Evolutionary conservation across 768 basidiomycete species (phyloP).

Genomic region (Boletales sp.): DNA sequence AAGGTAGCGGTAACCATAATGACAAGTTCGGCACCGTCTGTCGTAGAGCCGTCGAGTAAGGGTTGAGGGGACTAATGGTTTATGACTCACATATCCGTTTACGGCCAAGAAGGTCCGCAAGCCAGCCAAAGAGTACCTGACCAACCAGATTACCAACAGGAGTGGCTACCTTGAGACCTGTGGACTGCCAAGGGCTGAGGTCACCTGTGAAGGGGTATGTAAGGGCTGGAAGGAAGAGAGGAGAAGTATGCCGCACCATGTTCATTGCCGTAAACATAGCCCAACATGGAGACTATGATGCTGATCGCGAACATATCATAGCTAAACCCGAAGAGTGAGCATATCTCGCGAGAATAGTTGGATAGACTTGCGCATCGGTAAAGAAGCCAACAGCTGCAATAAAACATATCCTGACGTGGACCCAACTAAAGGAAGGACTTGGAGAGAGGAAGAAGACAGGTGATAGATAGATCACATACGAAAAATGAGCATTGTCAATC

Average conservation of each 20-base stretch:
- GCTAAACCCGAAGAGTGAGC: conserved; percentile 12
- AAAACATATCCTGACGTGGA: conserved; percentile 73
- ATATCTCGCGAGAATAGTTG: not conserved
- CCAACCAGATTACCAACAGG: conserved; percentile 72
- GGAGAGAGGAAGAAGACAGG: not conserved
- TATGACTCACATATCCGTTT: conserved; percentile 69
- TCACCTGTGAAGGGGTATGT: conserved; percentile 15
- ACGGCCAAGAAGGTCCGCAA: conserved; percentile 72
- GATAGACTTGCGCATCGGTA: conserved; percentile 64
- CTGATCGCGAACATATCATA: conserved; percentile 90
- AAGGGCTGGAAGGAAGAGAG: not conserved
- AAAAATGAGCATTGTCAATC: conserved; percentile 82
- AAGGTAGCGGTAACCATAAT: conserved; percentile 77
- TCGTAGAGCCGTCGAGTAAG: conserved; percentile 2
- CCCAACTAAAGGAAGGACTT: conserved; percentile 49
- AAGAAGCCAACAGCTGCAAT: conserved; percentile 83
- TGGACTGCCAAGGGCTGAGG: conserved; percentile 57
- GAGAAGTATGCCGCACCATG: conserved; percentile 4
- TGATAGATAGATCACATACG: conserved; percentile 43
- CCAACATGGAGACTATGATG: conserved; percentile 79
- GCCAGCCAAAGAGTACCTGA: conserved; percentile 72
- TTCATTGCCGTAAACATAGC: conserved; percentile 64
- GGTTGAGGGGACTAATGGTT: not conserved
- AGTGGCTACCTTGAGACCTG: conserved; percentile 74
- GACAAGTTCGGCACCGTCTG: conserved; percentile 55